Percentiles rank a stretch among this genome's conserved stretches.
phyloP scores from a whole-genome alignment of 768 basidiomycete genomes.

The Cubamyces lactineus region DNA sequence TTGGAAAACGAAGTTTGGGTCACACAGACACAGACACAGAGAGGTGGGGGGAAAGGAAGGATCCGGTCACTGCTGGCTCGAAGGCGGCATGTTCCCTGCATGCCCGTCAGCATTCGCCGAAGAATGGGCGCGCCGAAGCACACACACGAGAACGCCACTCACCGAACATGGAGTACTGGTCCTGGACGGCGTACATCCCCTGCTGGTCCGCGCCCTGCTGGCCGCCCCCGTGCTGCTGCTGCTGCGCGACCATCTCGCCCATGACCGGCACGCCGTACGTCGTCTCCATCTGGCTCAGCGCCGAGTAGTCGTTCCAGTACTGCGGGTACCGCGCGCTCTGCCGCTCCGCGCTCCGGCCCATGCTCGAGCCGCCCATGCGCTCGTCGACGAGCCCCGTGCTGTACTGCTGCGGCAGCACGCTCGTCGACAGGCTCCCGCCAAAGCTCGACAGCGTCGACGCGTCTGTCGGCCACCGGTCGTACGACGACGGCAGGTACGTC shows the following conservation, averaged over 20 bases:
- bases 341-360: constrained; percentile 25
- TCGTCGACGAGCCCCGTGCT: constrained; percentile 72
- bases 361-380: constrained; percentile 30
- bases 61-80: constrained; percentile 18
- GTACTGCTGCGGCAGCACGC: constrained; percentile 74
- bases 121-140: neutral
- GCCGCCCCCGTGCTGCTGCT: constrained; percentile 13
- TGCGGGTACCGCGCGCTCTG: constrained; percentile 36
- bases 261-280: constrained; percentile 35
- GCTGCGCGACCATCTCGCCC: constrained; percentile 31
- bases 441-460: constrained; percentile 35
- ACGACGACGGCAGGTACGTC: constrained; percentile 41
- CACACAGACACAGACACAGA: no score
- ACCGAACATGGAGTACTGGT: constrained; percentile 35
- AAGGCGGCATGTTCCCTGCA: constrained; percentile 25
- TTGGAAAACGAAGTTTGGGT: neutral
- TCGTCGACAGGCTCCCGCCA: constrained; percentile 62
- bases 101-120: neutral
- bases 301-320: constrained; percentile 42
- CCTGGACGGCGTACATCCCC: constrained; percentile 29
- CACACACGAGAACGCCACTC: constrained; percentile 7
- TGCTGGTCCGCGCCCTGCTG: constrained; percentile 25
- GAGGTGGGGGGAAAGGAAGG: no score
- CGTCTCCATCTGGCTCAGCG: constrained; percentile 38
- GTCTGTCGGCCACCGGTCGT: constrained; percentile 51